Conservation (phyloP, 2,329 filamentous ascomycete genomes). For the Aspergillus sp. region DNA sequence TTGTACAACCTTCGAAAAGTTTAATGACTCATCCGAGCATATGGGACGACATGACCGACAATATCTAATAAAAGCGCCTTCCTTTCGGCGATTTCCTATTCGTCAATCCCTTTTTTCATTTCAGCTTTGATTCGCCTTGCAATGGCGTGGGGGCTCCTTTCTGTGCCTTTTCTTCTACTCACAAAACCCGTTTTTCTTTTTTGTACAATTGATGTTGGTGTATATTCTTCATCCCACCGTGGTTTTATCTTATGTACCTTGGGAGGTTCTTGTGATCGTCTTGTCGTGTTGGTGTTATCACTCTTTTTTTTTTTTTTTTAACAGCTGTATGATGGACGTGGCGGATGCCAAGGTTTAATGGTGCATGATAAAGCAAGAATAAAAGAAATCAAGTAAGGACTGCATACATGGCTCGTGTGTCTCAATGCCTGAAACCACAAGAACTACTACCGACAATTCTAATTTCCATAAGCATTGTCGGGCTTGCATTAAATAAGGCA, state of each 20-base stretch:
- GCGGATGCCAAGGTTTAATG: slow-evolving; percentile 9
- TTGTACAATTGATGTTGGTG: slow-evolving; percentile 26
- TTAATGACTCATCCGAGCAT: slow-evolving; percentile 17
- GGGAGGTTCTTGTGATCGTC: slow-evolving; percentile 22
- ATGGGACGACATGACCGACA: slow-evolving; percentile 15
- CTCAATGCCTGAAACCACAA: background rate
- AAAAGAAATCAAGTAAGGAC: slow-evolving; percentile 1
- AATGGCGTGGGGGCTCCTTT: slow-evolving; percentile 2
- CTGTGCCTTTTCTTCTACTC: slow-evolving; percentile 9
- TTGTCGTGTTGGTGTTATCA: slow-evolving; percentile 11
- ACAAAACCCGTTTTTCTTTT: slow-evolving; percentile 11
- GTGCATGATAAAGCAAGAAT: slow-evolving; percentile 10
- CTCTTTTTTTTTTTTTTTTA: slow-evolving; percentile 9
- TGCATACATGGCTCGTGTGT: background rate
- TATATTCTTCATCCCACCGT: slow-evolving; percentile 9
- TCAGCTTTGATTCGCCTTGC: slow-evolving; percentile 12
- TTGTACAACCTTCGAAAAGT: slow-evolving; percentile 16
- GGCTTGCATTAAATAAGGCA: background rate
- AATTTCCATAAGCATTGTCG: background rate
- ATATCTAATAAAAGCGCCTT: slow-evolving; percentile 7
- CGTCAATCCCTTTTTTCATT: background rate
- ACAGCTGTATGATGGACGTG: slow-evolving; percentile 9
- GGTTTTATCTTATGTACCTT: slow-evolving; percentile 22
- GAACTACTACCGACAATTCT: background rate
- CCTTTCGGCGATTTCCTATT: slow-evolving; percentile 1